Percentiles rank a stretch among this genome's conserved stretches.
phyloP scores from a whole-genome alignment of 2,329 filamentous ascomycete genomes.

The Fusarium avenaceum region DNA sequence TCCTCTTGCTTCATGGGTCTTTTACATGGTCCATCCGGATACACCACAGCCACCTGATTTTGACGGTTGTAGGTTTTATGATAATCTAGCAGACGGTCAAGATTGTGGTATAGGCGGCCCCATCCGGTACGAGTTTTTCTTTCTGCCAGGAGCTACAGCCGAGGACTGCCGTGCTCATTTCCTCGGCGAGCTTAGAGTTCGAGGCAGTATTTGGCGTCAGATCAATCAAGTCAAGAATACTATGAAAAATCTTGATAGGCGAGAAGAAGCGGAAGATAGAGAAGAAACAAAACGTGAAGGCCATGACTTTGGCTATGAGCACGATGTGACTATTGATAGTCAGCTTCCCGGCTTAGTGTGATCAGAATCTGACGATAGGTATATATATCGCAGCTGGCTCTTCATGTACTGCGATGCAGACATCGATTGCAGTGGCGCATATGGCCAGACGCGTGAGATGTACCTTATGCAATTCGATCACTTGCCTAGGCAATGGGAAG shows the following conservation, averaged over 20 bases:
- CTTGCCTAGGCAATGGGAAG: no score
- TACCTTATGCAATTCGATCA: no score
- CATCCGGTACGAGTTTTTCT: slow-evolving; percentile 12
- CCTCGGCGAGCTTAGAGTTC: slow-evolving; percentile 10
- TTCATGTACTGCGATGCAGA: no score
- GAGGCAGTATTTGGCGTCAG: slow-evolving; percentile 19
- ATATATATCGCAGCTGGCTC: no score
- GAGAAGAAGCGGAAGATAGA: no score
- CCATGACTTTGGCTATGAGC: no score
- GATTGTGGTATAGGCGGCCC: neutral
- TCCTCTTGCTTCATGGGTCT: neutral
- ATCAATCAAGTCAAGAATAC: slow-evolving; percentile 17
- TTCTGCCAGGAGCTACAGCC: neutral
- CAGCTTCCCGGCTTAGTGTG: no score
- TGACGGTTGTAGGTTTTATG: neutral
- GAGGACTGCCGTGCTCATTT: slow-evolving; percentile 15
- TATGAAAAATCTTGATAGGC: neutral
- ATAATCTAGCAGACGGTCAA: neutral
- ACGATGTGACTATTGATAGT: no score
- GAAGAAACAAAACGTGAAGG: no score
- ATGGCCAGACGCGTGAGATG: no score
- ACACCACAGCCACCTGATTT: neutral
- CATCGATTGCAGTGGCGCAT: no score
- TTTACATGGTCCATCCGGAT: neutral
- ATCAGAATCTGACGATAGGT: no score